Evolutionary conservation across 805 yeast species (phyloP), one percentile per base, ranked within the genome.

Genomic region (Pachysolen tannophilus): DNA sequence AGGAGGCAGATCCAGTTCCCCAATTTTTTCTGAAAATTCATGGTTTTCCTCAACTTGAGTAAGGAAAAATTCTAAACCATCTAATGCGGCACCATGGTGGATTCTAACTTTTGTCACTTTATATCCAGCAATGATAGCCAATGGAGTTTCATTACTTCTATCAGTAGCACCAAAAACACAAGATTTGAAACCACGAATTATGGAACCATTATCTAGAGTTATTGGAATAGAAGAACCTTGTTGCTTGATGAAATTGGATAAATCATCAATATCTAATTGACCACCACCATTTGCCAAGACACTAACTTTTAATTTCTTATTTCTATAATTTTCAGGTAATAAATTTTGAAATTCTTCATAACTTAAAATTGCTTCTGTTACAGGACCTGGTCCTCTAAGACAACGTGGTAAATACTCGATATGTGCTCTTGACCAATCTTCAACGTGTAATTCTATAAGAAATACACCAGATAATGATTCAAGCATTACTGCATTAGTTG

Each of bases 41-140:
- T n/a, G n/a, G n/a, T n/a, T n/a, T n/a, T n/a, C n/a, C n/a, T n/a
- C n/a, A n/a, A n/a, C n/a, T n/a, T 42, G 43, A 28, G 28, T 39
- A 19, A 61, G 63, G 44, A 53, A 63, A 23, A 87, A 67, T 38
- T 76, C 74, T 11, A 90, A 47, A 5, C 97, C 97, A 56, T 88
- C 95, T 15, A 92, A 56, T 0, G 94, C 94, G 16, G 59, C 53
- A 2, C 95, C 96, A 44, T 78, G 75, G 43, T 74, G 80, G 0
- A 87, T 69, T 38, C 85, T 67, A 1, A 87, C 69, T 32, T 63
- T 65, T n/a, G 50, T 54, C 2, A 82, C 60, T 6, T 49, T 46
- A 10, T 43, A 42, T 11, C 67, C 53, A 44, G 65, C 61, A 40
- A 66, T 60, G 4, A 61, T 56, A 5, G 53, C 50, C 6, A 53